phyloP scores from a whole-genome alignment of 2,329 filamentous ascomycete species.

The Leptographium wingfieldii region DNA sequence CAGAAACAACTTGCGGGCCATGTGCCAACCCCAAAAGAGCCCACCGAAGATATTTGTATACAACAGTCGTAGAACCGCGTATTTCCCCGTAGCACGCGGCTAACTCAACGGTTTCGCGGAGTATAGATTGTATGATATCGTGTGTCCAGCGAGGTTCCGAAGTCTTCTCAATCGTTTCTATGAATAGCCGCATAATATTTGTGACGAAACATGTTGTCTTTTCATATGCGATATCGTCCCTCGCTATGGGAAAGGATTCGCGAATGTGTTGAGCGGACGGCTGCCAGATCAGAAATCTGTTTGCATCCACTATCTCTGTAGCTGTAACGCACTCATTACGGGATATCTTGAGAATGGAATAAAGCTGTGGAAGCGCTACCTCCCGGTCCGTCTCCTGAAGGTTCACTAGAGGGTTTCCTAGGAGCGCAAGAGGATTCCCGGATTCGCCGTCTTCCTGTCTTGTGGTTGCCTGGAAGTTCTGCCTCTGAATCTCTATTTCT shows the following conservation, averaged over 20 bases:
- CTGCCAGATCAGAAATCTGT: constrained; percentile 18
- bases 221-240: not conserved
- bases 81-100: not conserved
- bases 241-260: constrained; percentile 2
- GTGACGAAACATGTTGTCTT: not conserved
- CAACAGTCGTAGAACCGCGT: constrained; percentile 2
- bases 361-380: constrained; percentile 3
- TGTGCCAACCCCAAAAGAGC: constrained; percentile 16
- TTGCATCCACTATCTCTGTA: constrained; percentile 8
- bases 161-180: constrained; percentile 5
- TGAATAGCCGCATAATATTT: constrained; percentile 6
- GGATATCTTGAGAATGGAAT: constrained; percentile 9
- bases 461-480: not conserved
- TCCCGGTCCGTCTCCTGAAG: not conserved
- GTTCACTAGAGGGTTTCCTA: constrained; percentile 2
- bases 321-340: constrained; percentile 7
- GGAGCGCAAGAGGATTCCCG: not conserved
- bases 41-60: constrained; percentile 19
- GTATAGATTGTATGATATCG: not conserved
- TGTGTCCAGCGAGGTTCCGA: constrained; percentile 7
- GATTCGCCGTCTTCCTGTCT: not conserved
- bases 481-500: constrained; percentile 7
- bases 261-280: constrained; percentile 6
- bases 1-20: constrained; percentile 14
- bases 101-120: constrained; percentile 4